Evolutionary conservation across 805 yeast species (phyloP).

Genomic region (Hyphopichia homilentoma): DNA sequence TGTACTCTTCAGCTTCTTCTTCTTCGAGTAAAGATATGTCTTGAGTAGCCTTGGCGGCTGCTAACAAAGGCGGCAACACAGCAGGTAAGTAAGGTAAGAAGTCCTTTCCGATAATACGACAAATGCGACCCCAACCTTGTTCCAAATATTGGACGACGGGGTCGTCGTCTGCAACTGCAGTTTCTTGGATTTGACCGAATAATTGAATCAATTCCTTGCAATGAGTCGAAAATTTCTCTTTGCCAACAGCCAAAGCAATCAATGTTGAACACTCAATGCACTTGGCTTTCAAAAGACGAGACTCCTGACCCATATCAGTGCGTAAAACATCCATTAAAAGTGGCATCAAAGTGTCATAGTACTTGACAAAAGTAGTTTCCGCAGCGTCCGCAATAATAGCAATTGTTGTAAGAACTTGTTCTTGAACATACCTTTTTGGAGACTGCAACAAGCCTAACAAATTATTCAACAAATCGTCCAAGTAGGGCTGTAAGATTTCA

Average conservation of each 20-base stretch:
- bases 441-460: constrained; percentile 74
- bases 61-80: constrained; percentile 85
- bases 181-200: constrained; percentile 67
- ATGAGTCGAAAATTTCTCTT: constrained; percentile 77
- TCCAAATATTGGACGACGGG: constrained; percentile 84
- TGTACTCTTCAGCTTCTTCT: constrained; percentile 76
- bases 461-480: constrained; percentile 75
- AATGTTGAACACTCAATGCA: constrained; percentile 94
- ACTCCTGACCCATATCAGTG: constrained; percentile 74
- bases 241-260: constrained; percentile 93
- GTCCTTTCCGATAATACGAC: constrained; percentile 79
- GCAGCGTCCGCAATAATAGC: constrained; percentile 98
- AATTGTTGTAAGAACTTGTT: constrained; percentile 93
- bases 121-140: constrained; percentile 95
- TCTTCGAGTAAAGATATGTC: constrained; percentile 88
- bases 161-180: constrained; percentile 65
- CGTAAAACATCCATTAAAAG: constrained; percentile 72
- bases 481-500: constrained; percentile 85
- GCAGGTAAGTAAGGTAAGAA: constrained; percentile 79
- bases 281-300: constrained; percentile 80
- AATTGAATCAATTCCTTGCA: constrained; percentile 69
- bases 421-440: constrained; percentile 92
- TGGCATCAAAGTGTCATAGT: constrained; percentile 94
- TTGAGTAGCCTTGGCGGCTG: constrained; percentile 84
- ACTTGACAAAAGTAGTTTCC: constrained; percentile 79